A percentile compares a stretch with the other conserved stretches of the same genome.
Conservation (phyloP, 345 rosid genomes). For the Arabis alpina region DNA sequence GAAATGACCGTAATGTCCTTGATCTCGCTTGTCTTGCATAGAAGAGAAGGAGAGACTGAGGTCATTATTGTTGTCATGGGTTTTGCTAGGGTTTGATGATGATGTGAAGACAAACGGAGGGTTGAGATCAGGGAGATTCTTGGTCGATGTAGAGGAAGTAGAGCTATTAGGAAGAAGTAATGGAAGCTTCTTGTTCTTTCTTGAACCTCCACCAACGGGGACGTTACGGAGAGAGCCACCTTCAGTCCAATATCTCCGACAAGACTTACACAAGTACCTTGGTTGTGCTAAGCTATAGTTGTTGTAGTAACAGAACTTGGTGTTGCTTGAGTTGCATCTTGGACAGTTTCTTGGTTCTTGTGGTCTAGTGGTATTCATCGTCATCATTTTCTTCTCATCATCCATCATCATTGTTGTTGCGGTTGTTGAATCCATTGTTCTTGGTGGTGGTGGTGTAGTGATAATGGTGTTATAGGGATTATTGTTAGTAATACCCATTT, state of each 20-base stretch:
- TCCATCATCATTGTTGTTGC: slow-evolving; percentile 34
- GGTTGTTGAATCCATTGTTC: slow-evolving; percentile 30
- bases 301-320: slow-evolving; percentile 46
- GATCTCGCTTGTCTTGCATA: slow-evolving; percentile 26
- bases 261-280: slow-evolving; percentile 45
- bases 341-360: slow-evolving; percentile 46
- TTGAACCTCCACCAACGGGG: slow-evolving; percentile 45
- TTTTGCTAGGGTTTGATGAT: slow-evolving; percentile 39
- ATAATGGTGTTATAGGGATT: slow-evolving; percentile 31
- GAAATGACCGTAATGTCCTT: slow-evolving; percentile 31
- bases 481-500: slow-evolving; percentile 28
- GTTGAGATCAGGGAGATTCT: slow-evolving; percentile 41
- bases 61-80: slow-evolving; percentile 19
- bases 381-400: slow-evolving; percentile 37
- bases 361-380: slow-evolving; percentile 33
- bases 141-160: slow-evolving; percentile 30
- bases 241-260: slow-evolving; percentile 46
- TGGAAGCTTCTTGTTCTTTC: slow-evolving; percentile 44
- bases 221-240: slow-evolving; percentile 48
- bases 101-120: slow-evolving; percentile 42
- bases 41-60: slow-evolving; percentile 38
- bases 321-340: slow-evolving; percentile 47
- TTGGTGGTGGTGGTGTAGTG: slow-evolving; percentile 24
- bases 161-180: slow-evolving; percentile 31
- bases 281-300: slow-evolving; percentile 47